These are phyloP conservation scores for Backusella mclennaniae DNA, from an alignment of 192 early-diverging fungal species.

Conservation along the genomic window DNA sequence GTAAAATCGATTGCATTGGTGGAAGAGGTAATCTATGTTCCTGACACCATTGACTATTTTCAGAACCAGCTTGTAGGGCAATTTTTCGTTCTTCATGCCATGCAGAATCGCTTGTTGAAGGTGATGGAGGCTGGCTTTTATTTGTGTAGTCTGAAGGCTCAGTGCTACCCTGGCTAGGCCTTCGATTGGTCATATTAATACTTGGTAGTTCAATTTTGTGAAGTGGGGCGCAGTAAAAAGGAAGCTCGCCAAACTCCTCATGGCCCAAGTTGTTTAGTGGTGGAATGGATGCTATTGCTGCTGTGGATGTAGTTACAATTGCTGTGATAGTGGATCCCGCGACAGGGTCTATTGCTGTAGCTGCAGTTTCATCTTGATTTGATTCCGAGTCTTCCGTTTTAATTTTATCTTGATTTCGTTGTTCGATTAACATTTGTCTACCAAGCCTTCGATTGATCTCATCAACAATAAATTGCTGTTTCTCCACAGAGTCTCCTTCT, in stretches of 20 bases:
- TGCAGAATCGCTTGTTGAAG: not conserved
- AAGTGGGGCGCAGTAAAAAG: constrained; percentile 17
- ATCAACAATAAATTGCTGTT: constrained; percentile 60
- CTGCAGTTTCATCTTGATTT: not conserved
- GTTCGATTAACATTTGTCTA: constrained; percentile 9
- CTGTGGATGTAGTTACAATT: not conserved
- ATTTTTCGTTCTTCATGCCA: not conserved
- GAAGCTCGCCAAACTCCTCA: not conserved
- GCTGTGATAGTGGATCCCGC: not conserved
- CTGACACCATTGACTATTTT: not conserved
- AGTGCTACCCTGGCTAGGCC: not conserved
- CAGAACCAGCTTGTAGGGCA: not conserved
- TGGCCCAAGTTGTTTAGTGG: not conserved
- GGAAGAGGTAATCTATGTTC: not conserved
- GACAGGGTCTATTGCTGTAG: not conserved
- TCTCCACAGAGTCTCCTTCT: constrained; percentile 54
- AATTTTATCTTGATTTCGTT: not conserved
- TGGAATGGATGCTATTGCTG: not conserved
- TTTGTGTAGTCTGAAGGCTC: not conserved
- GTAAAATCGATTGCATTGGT: constrained; percentile 14
- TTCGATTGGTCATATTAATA: not conserved
- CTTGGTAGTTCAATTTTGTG: constrained; percentile 24
- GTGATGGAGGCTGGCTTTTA: constrained; percentile 6
- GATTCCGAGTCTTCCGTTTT: not conserved
- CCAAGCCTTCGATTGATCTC: constrained; percentile 54